Percentiles rank a stretch among this genome's conserved stretches.
Evolutionary conservation across 352 stramenopile species (phyloP).

Genomic region (Phytophthora chlamydospora): DNA sequence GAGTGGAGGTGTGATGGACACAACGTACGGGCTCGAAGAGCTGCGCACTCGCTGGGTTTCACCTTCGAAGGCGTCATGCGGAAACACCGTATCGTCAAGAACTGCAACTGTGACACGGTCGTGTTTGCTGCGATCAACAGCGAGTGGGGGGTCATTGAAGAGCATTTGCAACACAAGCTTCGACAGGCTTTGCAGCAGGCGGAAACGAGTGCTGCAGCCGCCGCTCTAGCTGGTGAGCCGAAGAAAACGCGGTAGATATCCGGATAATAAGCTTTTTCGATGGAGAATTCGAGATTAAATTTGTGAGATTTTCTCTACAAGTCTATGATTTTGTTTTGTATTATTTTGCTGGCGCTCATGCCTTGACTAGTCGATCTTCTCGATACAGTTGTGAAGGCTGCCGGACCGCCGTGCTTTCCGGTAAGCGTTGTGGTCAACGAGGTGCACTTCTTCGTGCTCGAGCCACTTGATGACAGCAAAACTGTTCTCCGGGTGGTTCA

Average conservation of each 20-base stretch:
- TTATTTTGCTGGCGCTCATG: conserved; percentile 9
- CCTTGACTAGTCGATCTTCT: conserved; percentile 31
- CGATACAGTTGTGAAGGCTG: conserved; percentile 32
- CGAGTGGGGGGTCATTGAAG: conserved; percentile 77
- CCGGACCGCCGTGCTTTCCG: conserved; percentile 72
- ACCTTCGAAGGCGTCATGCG: conserved; percentile 88
- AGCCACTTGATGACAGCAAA: conserved; percentile 83
- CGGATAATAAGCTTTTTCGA: background rate
- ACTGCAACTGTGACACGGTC: conserved; percentile 86
- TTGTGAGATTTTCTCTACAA: conserved; percentile 23
- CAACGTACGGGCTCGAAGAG: conserved; percentile 83
- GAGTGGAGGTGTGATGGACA: conserved; percentile 89
- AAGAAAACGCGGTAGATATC: conserved; percentile 53
- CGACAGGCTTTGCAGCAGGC: conserved; percentile 29
- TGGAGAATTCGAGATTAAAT: background rate
- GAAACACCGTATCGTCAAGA: conserved; percentile 88
- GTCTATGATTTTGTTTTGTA: conserved; percentile 34
- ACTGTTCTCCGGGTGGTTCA: conserved; percentile 56
- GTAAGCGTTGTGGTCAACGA: conserved; percentile 83
- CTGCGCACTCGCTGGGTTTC: conserved; percentile 83
- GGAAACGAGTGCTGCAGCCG: conserved; percentile 5
- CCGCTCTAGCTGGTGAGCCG: conserved; percentile 10
- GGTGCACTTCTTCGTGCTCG: conserved; percentile 80
- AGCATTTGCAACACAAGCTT: conserved; percentile 64
- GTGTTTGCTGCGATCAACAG: conserved; percentile 89